phyloP scores from a whole-genome alignment of 768 basidiomycete species.

The Lactarius sanguifluus region DNA sequence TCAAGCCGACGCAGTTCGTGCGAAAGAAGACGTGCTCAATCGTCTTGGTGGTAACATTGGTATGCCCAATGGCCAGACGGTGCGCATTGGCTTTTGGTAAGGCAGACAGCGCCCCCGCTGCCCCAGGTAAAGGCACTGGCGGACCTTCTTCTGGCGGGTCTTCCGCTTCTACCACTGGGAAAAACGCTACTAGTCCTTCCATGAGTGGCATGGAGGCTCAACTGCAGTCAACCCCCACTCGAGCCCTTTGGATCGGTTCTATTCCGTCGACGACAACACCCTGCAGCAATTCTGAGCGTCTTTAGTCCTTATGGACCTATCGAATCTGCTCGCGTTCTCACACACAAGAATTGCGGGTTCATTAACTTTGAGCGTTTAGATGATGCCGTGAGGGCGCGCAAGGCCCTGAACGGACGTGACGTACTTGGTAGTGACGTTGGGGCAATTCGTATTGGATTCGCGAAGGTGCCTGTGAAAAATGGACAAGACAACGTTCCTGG shows the following conservation, averaged over 20 bases:
- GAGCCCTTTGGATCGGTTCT: constrained; percentile 97
- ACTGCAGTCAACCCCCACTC: constrained; percentile 86
- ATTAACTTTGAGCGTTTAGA: constrained; percentile 98
- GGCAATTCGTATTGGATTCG: constrained; percentile 95
- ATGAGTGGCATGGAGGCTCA: constrained; percentile 79
- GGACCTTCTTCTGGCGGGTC: constrained; percentile 63
- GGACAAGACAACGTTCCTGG: constrained; percentile 60
- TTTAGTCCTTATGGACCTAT: constrained; percentile 98
- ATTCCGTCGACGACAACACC: constrained; percentile 95
- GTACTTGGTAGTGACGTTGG: constrained; percentile 96
- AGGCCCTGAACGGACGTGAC: constrained; percentile 93
- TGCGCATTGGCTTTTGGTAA: constrained; percentile 99
- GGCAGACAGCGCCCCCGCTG: constrained; percentile 92
- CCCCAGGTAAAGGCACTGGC: constrained; percentile 74
- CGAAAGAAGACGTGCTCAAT: constrained; percentile 97
- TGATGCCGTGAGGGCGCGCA: constrained; percentile 93
- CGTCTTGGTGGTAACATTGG: constrained; percentile 92
- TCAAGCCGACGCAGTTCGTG: constrained; percentile 91
- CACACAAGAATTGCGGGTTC: constrained; percentile 96
- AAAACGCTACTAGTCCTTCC: constrained; percentile 54
- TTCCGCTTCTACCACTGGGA: constrained; percentile 50
- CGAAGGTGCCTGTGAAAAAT: constrained; percentile 92
- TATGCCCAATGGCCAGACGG: constrained; percentile 92
- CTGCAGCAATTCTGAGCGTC: constrained; percentile 90
- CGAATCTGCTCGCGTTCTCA: constrained; percentile 93